Evolutionary conservation across 2,329 filamentous ascomycete genomes (phyloP).

Genomic region (Exophiala viscosa): DNA sequence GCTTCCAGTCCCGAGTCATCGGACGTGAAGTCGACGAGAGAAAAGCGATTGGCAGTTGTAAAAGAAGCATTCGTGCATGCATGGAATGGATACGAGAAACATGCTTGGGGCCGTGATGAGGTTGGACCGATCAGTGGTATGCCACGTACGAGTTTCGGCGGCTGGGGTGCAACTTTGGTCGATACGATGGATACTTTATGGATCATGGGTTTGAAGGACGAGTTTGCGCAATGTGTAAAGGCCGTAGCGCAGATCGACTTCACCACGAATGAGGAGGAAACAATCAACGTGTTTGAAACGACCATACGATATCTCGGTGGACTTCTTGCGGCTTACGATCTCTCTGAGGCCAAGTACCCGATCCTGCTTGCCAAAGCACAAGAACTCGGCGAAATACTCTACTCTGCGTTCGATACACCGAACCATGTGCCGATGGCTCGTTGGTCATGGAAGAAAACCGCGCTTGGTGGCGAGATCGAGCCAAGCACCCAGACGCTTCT

Average conservation of each 20-base stretch:
- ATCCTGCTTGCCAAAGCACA: conserved; percentile 51
- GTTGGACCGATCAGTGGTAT: conserved; percentile 55
- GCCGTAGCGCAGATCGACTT: conserved; percentile 58
- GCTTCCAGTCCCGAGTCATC: conserved; percentile 16
- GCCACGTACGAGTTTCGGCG: conserved; percentile 58
- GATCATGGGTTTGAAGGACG: conserved; percentile 65
- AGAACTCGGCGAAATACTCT: conserved; percentile 54
- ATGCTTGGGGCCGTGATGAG: conserved; percentile 64
- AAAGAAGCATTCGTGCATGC: conserved; percentile 52
- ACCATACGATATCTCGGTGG: conserved; percentile 85
- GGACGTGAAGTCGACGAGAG: conserved; percentile 11
- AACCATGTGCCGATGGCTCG: conserved; percentile 31
- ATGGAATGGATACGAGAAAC: conserved; percentile 59
- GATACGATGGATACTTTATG: conserved; percentile 67
- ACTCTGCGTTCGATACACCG: conserved; percentile 41
- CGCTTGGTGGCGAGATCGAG: conserved; percentile 57
- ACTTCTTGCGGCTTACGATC: conserved; percentile 65
- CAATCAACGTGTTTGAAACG: conserved; percentile 80
- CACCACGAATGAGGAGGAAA: conserved; percentile 36
- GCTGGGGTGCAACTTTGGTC: conserved; percentile 66
- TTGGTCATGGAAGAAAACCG: conserved; percentile 45
- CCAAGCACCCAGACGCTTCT: conserved; percentile 51
- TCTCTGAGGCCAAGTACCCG: conserved; percentile 47
- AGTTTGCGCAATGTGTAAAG: conserved; percentile 62
- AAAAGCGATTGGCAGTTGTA: conserved; percentile 43